Conservation (phyloP, 2,329 filamentous ascomycete genomes). For the Penicillium psychrosexuale region DNA sequence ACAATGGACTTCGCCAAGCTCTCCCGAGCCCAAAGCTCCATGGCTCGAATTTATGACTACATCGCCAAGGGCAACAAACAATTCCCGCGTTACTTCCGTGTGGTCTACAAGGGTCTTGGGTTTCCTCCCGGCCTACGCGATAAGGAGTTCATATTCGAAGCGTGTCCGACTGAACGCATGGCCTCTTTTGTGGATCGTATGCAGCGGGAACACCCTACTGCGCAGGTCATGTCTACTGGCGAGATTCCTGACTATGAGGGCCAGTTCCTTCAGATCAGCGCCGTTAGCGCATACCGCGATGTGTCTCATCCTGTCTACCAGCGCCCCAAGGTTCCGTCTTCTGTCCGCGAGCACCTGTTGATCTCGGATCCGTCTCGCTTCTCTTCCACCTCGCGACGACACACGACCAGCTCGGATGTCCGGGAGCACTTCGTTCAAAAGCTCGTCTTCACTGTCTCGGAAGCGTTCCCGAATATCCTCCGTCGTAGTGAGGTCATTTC, state of each 20-base stretch:
- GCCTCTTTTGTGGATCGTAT: constrained; percentile 84
- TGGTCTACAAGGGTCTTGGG: constrained; percentile 82
- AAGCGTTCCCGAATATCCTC: constrained; percentile 87
- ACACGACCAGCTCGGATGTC: constrained; percentile 63
- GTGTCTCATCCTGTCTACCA: constrained; percentile 81
- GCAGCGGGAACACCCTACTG: constrained; percentile 83
- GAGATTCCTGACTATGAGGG: constrained; percentile 80
- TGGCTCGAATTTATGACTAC: constrained; percentile 86
- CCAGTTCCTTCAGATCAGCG: constrained; percentile 80
- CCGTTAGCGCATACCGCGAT: constrained; percentile 79
- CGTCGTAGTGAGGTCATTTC: constrained; percentile 80
- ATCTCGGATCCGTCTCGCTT: constrained; percentile 75
- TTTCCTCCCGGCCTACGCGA: constrained; percentile 79
- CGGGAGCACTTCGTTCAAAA: constrained; percentile 79
- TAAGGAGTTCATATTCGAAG: constrained; percentile 91
- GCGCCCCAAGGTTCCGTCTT: constrained; percentile 75
- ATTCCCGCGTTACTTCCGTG: constrained; percentile 84
- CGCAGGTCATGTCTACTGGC: constrained; percentile 70
- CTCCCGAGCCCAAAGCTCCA: constrained; percentile 81
- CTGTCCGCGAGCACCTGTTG: constrained; percentile 82
- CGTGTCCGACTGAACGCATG: constrained; percentile 70
- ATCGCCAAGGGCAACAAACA: constrained; percentile 77
- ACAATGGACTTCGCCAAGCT: constrained; percentile 90
- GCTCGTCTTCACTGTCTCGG: constrained; percentile 75
- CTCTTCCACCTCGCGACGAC: constrained; percentile 69